Conservation (phyloP, 2,329 filamentous ascomycete genomes). For the Cladosporium sp. region DNA sequence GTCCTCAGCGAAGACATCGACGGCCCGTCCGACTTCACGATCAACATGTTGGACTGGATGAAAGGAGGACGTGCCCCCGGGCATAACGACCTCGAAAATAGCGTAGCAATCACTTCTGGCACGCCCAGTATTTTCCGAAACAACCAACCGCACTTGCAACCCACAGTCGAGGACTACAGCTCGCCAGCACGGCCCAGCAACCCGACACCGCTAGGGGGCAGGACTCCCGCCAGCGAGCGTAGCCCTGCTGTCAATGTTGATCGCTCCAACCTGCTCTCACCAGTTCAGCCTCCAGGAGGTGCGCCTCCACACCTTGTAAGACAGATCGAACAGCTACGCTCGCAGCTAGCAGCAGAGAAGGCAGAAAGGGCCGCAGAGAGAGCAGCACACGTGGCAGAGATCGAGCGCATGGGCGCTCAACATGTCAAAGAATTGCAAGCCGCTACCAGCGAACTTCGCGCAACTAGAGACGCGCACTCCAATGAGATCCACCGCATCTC, state of each 20-base stretch:
- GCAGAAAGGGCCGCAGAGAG: slow-evolving; percentile 1
- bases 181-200: slow-evolving; percentile 7
- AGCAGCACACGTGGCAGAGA: slow-evolving; percentile 13
- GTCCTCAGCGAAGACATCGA: slow-evolving; percentile 35
- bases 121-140: slow-evolving; percentile 3
- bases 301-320: slow-evolving; percentile 1
- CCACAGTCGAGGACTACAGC: slow-evolving; percentile 10
- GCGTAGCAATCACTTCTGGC: slow-evolving; percentile 1
- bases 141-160: background rate
- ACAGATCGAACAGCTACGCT: slow-evolving; percentile 20
- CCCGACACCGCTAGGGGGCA: background rate
- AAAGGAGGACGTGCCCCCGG: slow-evolving; percentile 15
- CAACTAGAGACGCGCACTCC: slow-evolving; percentile 7
- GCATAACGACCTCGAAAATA: slow-evolving; percentile 20
- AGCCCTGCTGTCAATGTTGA: background rate
- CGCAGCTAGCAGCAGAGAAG: slow-evolving; percentile 14
- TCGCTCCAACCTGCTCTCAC: slow-evolving; percentile 1
- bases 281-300: background rate
- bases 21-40: slow-evolving; percentile 35
- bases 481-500: slow-evolving; percentile 7
- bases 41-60: slow-evolving; percentile 34
- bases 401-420: slow-evolving; percentile 2
- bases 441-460: slow-evolving; percentile 15
- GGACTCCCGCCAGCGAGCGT: slow-evolving; percentile 3
- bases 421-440: slow-evolving; percentile 3